Base-by-base conservation (phyloP, 108 stramenopile species). In the Cyclotella baltica region DNA sequence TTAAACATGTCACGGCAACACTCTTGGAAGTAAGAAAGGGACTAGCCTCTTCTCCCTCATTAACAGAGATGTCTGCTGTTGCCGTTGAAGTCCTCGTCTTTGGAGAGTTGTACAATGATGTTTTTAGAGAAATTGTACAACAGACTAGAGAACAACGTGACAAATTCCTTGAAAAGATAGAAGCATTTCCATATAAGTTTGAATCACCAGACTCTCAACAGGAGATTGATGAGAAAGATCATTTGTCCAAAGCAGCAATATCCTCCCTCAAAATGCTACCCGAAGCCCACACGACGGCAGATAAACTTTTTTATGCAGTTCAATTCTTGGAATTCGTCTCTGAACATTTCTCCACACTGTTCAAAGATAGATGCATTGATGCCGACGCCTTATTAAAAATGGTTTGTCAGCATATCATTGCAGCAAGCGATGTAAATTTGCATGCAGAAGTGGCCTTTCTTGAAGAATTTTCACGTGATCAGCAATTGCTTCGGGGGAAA, bases 401-500 rank as follows among this genome's bases (percentile, higher is more conserved):
- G 83, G 94, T 92, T 0, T 95, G 94, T 66, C 89, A 90, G 57
- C 94, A 95, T 73, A 72, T 95, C 57, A 67, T 90, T 61, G 80
- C 83, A 37, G 89, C 92, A 4, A 85, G 87, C 33, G 86, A 93
- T 0, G 37, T 55, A 0, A 35, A 81, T 28, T 89, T 92, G 67
- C 89, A 95, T 77, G 90, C 92, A 15, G 92, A 96, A 70, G 76
- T 93, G 22, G 86, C 87, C 16, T 96, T 96, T 56, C 67, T 96
- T 72, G 95, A 96, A 75, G 95, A 96, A 66, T 96, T 96, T 83
- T 89, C 95, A 9, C 79, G 91, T 48, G 93, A 96, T 58, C 90
- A 92, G 64, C 91, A 92, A 48, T 72, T 96, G 23, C 70, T 92
- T 10, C 86, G 88, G 19, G 95, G 95, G 0, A 89, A 88, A 67